These are phyloP conservation scores for Penicillium sumatraense DNA, from an alignment of 2,329 filamentous ascomycete genomes.

Conservation along the genomic window DNA sequence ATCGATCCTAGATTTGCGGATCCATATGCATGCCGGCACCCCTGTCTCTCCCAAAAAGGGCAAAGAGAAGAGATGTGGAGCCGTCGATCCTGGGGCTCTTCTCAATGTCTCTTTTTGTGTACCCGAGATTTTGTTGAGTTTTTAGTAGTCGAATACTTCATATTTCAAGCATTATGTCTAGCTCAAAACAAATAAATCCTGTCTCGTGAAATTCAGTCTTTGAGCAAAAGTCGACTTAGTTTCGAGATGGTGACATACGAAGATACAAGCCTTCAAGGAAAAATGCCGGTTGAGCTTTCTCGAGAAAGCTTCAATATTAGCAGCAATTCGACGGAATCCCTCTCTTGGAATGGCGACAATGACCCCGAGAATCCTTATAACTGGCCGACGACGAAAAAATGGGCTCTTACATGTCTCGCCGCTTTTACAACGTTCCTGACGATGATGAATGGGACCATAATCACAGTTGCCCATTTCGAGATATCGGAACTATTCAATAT, in stretches of 20 bases:
- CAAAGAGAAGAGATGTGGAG: conserved; percentile 1
- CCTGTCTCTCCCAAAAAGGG: not conserved
- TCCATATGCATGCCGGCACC: no score
- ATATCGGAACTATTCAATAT: conserved; percentile 36
- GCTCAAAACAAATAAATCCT: not conserved
- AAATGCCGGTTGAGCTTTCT: not conserved
- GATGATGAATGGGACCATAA: conserved; percentile 38
- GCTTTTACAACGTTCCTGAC: conserved; percentile 31
- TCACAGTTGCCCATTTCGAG: conserved; percentile 35
- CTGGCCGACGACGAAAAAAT: conserved; percentile 37
- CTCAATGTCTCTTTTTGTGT: not conserved
- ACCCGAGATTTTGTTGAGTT: no score
- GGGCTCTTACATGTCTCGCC: conserved; percentile 29
- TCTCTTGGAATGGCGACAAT: not conserved
- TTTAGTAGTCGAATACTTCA: not conserved
- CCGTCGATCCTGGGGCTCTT: not conserved
- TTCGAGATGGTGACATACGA: not conserved
- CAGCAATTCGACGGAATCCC: not conserved
- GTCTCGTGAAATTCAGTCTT: not conserved
- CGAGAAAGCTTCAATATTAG: not conserved
- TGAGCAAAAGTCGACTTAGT: not conserved
- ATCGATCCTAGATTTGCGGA: no score
- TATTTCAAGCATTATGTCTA: not conserved
- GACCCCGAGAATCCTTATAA: conserved; percentile 40
- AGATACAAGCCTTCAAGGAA: not conserved